Conservation (phyloP, 2,329 filamentous ascomycete genomes). For the Juglanconis sp. region DNA sequence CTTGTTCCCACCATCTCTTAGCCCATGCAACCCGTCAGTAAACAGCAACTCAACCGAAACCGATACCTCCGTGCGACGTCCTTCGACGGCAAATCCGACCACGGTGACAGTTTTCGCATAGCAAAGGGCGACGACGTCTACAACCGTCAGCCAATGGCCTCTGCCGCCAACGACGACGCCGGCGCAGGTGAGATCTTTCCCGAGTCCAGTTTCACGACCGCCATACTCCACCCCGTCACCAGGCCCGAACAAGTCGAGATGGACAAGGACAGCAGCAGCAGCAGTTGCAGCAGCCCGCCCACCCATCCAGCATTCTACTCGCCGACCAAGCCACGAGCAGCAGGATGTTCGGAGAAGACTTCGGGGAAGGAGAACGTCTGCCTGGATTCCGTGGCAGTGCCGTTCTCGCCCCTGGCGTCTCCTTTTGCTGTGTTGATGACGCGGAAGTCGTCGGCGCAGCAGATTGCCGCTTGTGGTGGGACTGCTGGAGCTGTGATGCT, state of each 20-base stretch:
- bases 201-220: neutral
- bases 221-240: neutral
- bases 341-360: neutral
- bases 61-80: constrained; percentile 2
- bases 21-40: constrained; percentile 1
- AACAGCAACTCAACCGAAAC: constrained; percentile 1
- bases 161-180: neutral
- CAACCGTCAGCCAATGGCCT: neutral
- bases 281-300: constrained; percentile 10
- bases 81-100: constrained; percentile 3
- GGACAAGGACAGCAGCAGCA: constrained; percentile 10
- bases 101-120: constrained; percentile 2
- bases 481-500: constrained; percentile 8
- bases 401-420: constrained; percentile 9
- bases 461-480: neutral
- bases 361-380: constrained; percentile 14
- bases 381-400: constrained; percentile 12
- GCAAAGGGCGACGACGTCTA: neutral
- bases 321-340: neutral
- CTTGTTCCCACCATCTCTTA: neutral
- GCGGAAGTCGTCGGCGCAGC: neutral
- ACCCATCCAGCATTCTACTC: constrained; percentile 12
- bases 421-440: neutral
- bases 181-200: constrained; percentile 14
- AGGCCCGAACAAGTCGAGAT: neutral